Evolutionary conservation across 768 basidiomycete genomes (phyloP).

Genomic region (Suillus plorans): DNA sequence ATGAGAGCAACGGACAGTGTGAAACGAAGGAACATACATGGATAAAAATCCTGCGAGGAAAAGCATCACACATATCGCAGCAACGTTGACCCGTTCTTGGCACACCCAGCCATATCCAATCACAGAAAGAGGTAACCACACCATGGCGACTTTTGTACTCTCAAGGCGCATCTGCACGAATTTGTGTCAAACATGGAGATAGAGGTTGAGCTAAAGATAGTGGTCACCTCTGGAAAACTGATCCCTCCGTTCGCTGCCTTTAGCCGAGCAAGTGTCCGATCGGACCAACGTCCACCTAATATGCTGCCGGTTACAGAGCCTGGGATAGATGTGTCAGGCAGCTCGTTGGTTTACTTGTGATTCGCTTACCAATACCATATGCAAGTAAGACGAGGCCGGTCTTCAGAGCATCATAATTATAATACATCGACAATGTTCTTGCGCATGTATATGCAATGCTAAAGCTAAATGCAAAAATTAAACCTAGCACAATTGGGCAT

Average conservation of each 20-base stretch:
- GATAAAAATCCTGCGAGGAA: conserved; percentile 71
- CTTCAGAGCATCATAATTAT: conserved; percentile 65
- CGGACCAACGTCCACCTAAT: conserved; percentile 60
- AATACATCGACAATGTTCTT: conserved; percentile 61
- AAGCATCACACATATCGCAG: conserved; percentile 68
- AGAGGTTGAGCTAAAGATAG: not conserved
- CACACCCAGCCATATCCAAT: conserved; percentile 78
- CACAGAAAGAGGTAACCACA: conserved; percentile 52
- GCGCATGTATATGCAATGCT: conserved; percentile 73
- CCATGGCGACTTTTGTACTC: conserved; percentile 58
- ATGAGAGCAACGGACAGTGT: not conserved
- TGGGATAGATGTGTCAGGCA: conserved; percentile 10
- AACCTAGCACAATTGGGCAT: conserved; percentile 38
- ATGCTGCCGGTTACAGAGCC: conserved; percentile 54
- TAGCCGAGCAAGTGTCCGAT: conserved; percentile 41
- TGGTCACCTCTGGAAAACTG: conserved; percentile 60
- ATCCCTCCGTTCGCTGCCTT: conserved; percentile 44
- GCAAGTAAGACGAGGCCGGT: conserved; percentile 78
- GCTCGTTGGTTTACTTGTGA: not conserved
- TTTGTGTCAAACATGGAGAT: not conserved
- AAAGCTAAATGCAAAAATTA: conserved; percentile 73
- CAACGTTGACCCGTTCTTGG: conserved; percentile 60
- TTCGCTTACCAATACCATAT: conserved; percentile 60
- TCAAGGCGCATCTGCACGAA: conserved; percentile 64
- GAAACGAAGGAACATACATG: conserved; percentile 45